Conservation (phyloP, 441 rosid species). For the Euphorbia neoarborescens region DNA sequence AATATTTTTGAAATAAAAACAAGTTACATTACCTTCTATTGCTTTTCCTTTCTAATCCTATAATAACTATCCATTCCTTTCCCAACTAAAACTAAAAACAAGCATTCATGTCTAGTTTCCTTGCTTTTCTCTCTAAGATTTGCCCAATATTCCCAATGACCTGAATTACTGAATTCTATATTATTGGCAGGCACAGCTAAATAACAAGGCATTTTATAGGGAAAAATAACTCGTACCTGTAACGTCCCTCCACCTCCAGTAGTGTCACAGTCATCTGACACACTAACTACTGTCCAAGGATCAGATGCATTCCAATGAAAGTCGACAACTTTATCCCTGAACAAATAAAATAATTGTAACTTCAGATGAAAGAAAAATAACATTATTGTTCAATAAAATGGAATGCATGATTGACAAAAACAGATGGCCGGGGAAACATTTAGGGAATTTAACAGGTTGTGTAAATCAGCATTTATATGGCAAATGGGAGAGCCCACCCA, state of each 20-base stretch:
- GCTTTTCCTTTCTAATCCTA: background rate
- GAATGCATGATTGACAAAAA: background rate
- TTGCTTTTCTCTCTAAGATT: background rate
- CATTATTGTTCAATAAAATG: background rate
- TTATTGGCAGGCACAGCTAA: background rate
- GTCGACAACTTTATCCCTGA: conserved; percentile 94
- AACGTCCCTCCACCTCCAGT: conserved; percentile 97
- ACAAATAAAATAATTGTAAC: background rate
- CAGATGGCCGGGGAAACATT: background rate
- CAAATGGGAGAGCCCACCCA: too few species aligned
- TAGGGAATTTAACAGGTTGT: background rate
- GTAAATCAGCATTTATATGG: background rate
- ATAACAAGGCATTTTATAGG: background rate
- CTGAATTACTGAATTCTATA: background rate
- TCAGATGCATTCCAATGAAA: conserved; percentile 88
- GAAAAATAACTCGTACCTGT: conserved; percentile 43
- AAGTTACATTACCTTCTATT: background rate
- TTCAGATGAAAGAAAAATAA: background rate
- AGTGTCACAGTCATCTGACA: conserved; percentile 89
- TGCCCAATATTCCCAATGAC: too few species aligned
- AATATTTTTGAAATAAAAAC: background rate
- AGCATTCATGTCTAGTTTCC: background rate
- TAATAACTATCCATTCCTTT: background rate
- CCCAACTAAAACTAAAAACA: background rate
- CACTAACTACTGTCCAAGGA: conserved; percentile 97